These are phyloP conservation scores for Arctostaphylos glauca DNA, from an alignment of 148 eudicot species.

Conservation along the genomic window DNA sequence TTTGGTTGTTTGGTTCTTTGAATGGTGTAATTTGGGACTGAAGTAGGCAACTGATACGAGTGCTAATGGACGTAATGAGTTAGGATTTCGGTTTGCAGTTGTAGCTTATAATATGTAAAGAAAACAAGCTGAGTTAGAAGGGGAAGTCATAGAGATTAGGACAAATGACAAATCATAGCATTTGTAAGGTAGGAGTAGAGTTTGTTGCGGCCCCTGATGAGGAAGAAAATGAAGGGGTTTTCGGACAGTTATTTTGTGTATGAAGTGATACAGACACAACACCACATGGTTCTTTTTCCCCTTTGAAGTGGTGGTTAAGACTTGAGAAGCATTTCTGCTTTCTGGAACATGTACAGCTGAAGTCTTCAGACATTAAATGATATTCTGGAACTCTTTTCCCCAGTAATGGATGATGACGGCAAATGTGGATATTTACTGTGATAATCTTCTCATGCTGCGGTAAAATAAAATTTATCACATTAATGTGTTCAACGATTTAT, in stretches of 20 bases:
- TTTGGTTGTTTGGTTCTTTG: background rate
- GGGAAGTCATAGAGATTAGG: background rate
- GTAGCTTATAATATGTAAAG: background rate
- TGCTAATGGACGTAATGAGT: background rate
- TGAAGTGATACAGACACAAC: background rate
- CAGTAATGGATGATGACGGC: background rate
- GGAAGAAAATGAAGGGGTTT: background rate
- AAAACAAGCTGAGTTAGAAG: background rate
- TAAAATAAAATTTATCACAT: too few species aligned
- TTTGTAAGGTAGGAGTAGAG: background rate
- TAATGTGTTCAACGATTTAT: too few species aligned
- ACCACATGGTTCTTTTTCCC: background rate
- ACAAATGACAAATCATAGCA: background rate
- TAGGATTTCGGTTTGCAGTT: background rate
- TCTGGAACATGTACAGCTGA: background rate
- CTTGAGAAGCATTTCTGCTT: too few species aligned
- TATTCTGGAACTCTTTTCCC: background rate
- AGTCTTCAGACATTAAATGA: background rate
- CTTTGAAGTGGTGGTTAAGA: slow-evolving; percentile 1
- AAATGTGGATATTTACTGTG: background rate
- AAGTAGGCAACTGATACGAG: background rate
- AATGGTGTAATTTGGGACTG: background rate
- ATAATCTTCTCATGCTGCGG: too few species aligned
- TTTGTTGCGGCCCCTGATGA: background rate
- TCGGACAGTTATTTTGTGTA: background rate